These are phyloP conservation scores for Pseudopithomyces maydicus DNA, from an alignment of 2,329 filamentous ascomycete species.

Conservation along the genomic window DNA sequence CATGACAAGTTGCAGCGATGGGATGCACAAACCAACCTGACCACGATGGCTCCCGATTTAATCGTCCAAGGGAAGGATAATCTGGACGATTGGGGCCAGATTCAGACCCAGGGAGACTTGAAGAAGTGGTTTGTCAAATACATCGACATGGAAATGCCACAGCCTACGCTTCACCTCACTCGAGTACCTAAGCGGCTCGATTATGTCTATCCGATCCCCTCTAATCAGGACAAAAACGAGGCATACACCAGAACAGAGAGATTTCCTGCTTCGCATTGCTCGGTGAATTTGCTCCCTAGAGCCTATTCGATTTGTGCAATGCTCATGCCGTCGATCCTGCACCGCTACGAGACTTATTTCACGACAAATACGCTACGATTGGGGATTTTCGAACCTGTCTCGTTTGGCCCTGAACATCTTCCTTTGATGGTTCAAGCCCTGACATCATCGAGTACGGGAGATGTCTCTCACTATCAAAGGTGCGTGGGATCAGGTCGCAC, in stretches of 20 bases:
- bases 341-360: slow-evolving; percentile 69
- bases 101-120: slow-evolving; percentile 25
- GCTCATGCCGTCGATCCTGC: slow-evolving; percentile 74
- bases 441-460: slow-evolving; percentile 65
- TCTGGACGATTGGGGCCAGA: slow-evolving; percentile 27
- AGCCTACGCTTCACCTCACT: slow-evolving; percentile 19
- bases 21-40: slow-evolving; percentile 17
- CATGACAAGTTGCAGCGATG: slow-evolving; percentile 21
- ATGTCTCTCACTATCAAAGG: slow-evolving; percentile 74
- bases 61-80: slow-evolving; percentile 9
- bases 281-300: slow-evolving; percentile 52
- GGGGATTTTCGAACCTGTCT: slow-evolving; percentile 59
- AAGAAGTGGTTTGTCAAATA: slow-evolving; percentile 25
- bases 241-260: slow-evolving; percentile 53
- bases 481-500: neutral
- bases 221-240: slow-evolving; percentile 15
- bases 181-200: slow-evolving; percentile 62
- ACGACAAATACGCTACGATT: slow-evolving; percentile 65
- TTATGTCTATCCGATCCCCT: slow-evolving; percentile 57
- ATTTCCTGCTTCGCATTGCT: slow-evolving; percentile 56
- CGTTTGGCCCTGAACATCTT: slow-evolving; percentile 54
- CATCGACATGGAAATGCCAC: slow-evolving; percentile 1
- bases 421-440: slow-evolving; percentile 71
- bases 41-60: slow-evolving; percentile 18
- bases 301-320: slow-evolving; percentile 57